Evolutionary conservation across 1,284 basidiomycete genomes (phyloP).

Genomic region (Earliella scabrosa): DNA sequence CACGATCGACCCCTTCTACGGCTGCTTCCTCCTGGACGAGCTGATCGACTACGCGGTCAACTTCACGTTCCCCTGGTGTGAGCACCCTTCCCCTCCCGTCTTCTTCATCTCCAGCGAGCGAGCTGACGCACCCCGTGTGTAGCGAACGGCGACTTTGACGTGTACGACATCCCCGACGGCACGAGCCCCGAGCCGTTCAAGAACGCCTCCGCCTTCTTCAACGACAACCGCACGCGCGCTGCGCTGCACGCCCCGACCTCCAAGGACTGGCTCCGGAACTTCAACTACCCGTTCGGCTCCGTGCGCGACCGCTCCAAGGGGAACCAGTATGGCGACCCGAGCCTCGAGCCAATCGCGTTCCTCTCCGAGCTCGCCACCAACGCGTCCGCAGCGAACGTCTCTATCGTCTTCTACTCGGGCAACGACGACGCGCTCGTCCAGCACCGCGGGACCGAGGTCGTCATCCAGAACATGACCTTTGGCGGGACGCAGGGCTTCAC

Average conservation of each 20-base stretch:
- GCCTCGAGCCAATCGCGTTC: slow-evolving; percentile 39
- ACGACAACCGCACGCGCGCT: slow-evolving; percentile 55
- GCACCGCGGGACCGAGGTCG: slow-evolving; percentile 54
- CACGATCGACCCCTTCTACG: slow-evolving; percentile 39
- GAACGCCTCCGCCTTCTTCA: slow-evolving; percentile 60
- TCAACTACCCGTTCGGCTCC: slow-evolving; percentile 55
- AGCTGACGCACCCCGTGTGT: background rate
- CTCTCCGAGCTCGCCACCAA: slow-evolving; percentile 34
- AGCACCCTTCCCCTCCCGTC: slow-evolving; percentile 27
- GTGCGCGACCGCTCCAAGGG: slow-evolving; percentile 19
- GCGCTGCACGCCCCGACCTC: slow-evolving; percentile 72
- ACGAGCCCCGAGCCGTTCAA: slow-evolving; percentile 50
- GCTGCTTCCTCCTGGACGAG: slow-evolving; percentile 37
- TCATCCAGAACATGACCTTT: slow-evolving; percentile 43
- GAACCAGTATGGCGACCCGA: slow-evolving; percentile 45
- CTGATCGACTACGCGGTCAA: slow-evolving; percentile 40
- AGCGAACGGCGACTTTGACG: slow-evolving; percentile 30
- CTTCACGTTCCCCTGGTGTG: slow-evolving; percentile 64
- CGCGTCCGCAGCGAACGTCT: slow-evolving; percentile 30
- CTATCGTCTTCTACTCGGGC: slow-evolving; percentile 36
- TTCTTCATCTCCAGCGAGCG: background rate
- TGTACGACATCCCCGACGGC: slow-evolving; percentile 61
- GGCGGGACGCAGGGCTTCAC: slow-evolving; percentile 72
- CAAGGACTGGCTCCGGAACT: slow-evolving; percentile 53
- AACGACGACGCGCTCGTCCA: slow-evolving; percentile 36